Base-by-base conservation (phyloP, 2,329 filamentous ascomycete genomes). In the Neofusicoccum ribis region DNA sequence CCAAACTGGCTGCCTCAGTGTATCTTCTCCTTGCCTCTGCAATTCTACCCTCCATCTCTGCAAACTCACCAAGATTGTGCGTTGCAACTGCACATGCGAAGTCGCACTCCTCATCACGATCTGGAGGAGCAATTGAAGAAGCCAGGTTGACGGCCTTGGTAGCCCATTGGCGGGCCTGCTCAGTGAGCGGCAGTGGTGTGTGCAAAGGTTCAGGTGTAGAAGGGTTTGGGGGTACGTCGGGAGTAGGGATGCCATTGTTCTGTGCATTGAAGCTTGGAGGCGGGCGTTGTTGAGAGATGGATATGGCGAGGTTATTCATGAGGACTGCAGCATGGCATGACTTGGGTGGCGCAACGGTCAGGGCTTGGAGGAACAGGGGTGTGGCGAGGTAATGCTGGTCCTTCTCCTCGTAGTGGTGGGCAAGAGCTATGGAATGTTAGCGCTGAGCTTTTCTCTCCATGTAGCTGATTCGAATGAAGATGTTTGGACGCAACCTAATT, bases 21-120 rank as follows among this genome's bases (percentile, higher is more conserved):
- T 91, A 97, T 72, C 85, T 86, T 70, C 82, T 83, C 71, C 84
- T 84, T 1, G 94, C 93, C 69, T 90, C 84, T 3, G 81, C 80
- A 1, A 82, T 72, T 70, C 91, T 85, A 1, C 90, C 89, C 66
- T 88, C 79, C 85, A 95, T 89, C 69, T 91, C 88, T 0, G 91
- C 89, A 70, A 97, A 89, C 71, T 96, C 91, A 27, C 89, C 94
- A 62, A 97, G 85, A 74, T 96, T 96, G 76, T 92, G 91, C n/a
- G 91, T 88, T 7, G 93, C 91, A 5, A 90, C 90, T 2, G 90
- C 90, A 72, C 93, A 97, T 1, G 90, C 91, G 64, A 90, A 78
- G 74, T 96, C 92, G 73, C 94, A 97, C 73, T 96, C 92, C 58
- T 89, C 84, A 2, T 88, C 91, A 46, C 91, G 83, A 3, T 87